Base-by-base conservation (phyloP, 2,329 filamentous ascomycete species). In the Hymenoscyphus linearis region DNA sequence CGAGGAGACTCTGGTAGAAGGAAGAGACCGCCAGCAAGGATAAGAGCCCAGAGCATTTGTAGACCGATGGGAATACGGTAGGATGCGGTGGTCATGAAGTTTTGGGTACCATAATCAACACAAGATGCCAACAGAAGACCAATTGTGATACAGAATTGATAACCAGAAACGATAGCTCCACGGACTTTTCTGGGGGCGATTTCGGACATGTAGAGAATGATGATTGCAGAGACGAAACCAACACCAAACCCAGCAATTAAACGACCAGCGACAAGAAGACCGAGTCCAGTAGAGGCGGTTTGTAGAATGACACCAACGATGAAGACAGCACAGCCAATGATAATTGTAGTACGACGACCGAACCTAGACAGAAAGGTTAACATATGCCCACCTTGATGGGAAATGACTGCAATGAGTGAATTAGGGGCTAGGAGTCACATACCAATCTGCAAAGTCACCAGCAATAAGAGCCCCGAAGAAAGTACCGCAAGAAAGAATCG, bases 1-100 rank as follows among this genome's bases (percentile, higher is more conserved):
- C 91, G 88, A 56, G 91, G 91, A 0, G 90, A 93, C 74, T 96
- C 91, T 62, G 91, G 91, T 7, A 96, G 86, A 71, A 91, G 75
- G 67, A 92, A 75, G 31, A 96, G 83, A 71, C 91, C 91, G 55
- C 70, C 72, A 37, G 77, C 89, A 22, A 96, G 86, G 66, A 96
- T 87, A 47, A 92, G 27, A 55, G 89, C 90, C 88, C 90, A 96
- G 60, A 85, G 76, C 76, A 93, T 90, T 78, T 96, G 91, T 58
- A 96, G 79, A 56, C 76, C 84, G 69, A 96, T 92, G 60, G 90
- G 88, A 62, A 96, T 91, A 66, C 91, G 88, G 81, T 92, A 95
- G 2, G 86, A 85, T 65, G 82, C 82, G 7, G 83, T 85, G 74
- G 88, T 83, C 16, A 68, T 72, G 66, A 82, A 80, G 67, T 85